Evolutionary conservation across 2,329 filamentous ascomycete species (phyloP), one percentile per base, ranked within the genome.

Genomic region (Colletotrichum lini): DNA sequence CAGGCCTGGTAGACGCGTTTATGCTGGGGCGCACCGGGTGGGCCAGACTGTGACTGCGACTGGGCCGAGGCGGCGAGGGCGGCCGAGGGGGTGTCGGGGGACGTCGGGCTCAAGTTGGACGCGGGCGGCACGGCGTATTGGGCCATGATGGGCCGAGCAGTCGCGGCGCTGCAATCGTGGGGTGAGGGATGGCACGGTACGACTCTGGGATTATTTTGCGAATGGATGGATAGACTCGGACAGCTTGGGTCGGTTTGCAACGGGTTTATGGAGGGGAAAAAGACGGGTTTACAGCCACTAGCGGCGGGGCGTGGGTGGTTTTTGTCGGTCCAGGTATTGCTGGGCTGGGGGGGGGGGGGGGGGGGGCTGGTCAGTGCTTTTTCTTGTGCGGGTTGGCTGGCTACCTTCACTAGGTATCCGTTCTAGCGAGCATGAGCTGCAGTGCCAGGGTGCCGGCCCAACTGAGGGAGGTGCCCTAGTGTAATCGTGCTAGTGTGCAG

Each of bases 1-100:
- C 89, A 91, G 40, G 89, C 89, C 77, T 91, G 89, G 74, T 91
- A 91, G 74, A 90, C 89, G 64, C 89, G 87, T 80, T 90, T 90
- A 78, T 91, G 88, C 75, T 88, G 86, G 30, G 79, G 45, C 30
- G 10, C 44, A 38, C 45, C 47, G 62, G 1, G 30, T 57, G 67
- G 21, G 74, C 56, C 72, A 42, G 53, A 8, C 53, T 40, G 53
- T 4, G 44, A 21, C 65, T 65, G 54, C 35, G 56, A 21, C 21
- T 65, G 35, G 44, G 64, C 65, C 21, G 71, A n/a, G 16, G 62
- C 59, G 30, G 66, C 64, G 13, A 75, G 59, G n/a, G 72, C 54
- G 12, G 72, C 58, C n/a, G 73, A 66, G 12, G 74, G 73, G 44
- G 72, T 54, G 18, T 72, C 56, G 35, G 73, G 63, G n/a, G 73